Base-by-base conservation (phyloP, 495 filamentous ascomycete species). In the Aspergillus saccharolyticus region DNA sequence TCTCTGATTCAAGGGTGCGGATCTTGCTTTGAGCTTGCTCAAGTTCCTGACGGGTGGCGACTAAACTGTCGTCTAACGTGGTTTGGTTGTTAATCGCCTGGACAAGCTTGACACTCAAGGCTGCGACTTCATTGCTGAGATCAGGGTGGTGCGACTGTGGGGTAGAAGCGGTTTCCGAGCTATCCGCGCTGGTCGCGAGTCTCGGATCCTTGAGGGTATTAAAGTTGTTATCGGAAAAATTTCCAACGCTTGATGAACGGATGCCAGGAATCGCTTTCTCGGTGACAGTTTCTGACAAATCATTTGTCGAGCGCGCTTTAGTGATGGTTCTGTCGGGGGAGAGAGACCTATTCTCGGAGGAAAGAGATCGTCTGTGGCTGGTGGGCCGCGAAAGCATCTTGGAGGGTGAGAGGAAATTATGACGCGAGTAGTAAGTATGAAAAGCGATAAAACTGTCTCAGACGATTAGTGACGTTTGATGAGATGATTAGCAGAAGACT, bases 31-130 rank as follows among this genome's bases (percentile, higher is more conserved):
- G 80, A 4, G 91, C 83, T n/a, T 80, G 66, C 51, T 96, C 91
- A 52, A 98, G 67, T 64, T 96, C 90, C 67, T 93, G 85, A 17
- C 89, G 83, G 21, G 93, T 89, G 21, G 80, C 85, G 52, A 89
- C 86, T 47, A 98, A 79, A 28, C 83, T 89, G 66, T 98, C 94
- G 65, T 98, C 94, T 24, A 98, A 78, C 25, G 79, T 89, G 4
- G 94, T 97, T 75, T 97, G 95, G 66, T 94, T 89, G 67, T 98
- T 98, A 71, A 98, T 97, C 52, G 94, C 92, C 63, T 91, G 91
- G 56, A 98, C 91, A 52, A 98, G 80, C 72, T 98, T 98, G 48
- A 91, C 92, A 70, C 90, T 97, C 20, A 98, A 78, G 3, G 90
- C 82, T 24, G 94, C 88, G 14, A 97, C 91, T 71, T 98, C 94